Percentiles rank a stretch among this genome's conserved stretches.
Conservation (phyloP, 345 rosid genomes). For the Bruguiera sexangula region DNA sequence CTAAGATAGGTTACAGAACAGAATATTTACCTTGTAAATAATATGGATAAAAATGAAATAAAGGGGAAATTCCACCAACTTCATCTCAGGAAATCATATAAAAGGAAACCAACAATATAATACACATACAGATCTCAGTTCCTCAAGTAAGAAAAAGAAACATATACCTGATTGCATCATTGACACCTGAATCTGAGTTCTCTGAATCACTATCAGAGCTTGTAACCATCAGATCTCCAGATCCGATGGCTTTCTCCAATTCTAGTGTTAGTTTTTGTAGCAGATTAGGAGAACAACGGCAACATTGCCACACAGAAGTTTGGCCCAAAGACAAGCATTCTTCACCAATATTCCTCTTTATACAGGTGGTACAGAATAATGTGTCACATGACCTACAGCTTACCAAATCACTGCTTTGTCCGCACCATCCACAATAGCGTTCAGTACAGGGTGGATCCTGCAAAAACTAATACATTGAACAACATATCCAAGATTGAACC, state of each 20-base stretch:
- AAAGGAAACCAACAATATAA: background rate
- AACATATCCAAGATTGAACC: conserved; percentile 12
- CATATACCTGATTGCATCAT: conserved; percentile 49
- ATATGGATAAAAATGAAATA: background rate
- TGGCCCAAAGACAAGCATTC: conserved; percentile 56
- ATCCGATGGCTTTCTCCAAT: conserved; percentile 66
- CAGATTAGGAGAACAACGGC: conserved; percentile 74
- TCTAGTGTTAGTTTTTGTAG: conserved; percentile 59
- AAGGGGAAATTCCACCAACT: background rate
- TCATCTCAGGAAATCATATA: background rate
- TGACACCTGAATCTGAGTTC: conserved; percentile 54
- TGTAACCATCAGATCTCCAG: conserved; percentile 32
- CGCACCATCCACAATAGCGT: conserved; percentile 93
- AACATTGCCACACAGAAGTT: conserved; percentile 80
- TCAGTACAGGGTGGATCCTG: conserved; percentile 68
- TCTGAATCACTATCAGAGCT: conserved; percentile 72
- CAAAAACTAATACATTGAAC: conserved; percentile 24
- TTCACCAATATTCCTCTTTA: conserved; percentile 76
- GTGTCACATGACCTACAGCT: conserved; percentile 76
- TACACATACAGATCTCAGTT: background rate
- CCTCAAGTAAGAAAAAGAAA: background rate
- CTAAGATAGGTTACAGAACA: background rate
- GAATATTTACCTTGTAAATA: conserved; percentile 1
- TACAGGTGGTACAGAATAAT: conserved; percentile 68
- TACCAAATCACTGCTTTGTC: conserved; percentile 55